A percentile compares a stretch with the other conserved stretches of the same genome.
phyloP scores from a whole-genome alignment of 148 eudicot genomes.

The Rhododendron vialii region DNA sequence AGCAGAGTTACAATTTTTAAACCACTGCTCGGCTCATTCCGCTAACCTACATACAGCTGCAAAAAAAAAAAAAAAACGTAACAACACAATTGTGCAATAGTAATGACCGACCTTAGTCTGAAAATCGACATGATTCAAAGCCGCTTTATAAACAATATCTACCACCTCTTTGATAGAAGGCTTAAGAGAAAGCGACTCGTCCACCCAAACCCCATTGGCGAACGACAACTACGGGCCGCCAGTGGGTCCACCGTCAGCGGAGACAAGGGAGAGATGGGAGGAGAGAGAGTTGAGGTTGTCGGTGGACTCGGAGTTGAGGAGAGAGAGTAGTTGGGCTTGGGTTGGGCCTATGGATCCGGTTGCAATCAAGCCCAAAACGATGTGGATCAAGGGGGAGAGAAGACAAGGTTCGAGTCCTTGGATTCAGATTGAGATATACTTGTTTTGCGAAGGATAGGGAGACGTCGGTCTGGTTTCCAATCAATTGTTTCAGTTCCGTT shows the following conservation, averaged over 20 bases:
- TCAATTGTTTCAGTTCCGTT: neutral
- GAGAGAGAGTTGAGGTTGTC: conserved; percentile 23
- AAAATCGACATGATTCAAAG: too few species aligned
- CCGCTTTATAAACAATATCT: too few species aligned
- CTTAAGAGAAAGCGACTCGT: conserved; percentile 18
- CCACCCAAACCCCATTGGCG: conserved; percentile 78
- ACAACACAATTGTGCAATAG: too few species aligned
- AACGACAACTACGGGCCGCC: conserved; percentile 71
- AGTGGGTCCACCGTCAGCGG: too few species aligned
- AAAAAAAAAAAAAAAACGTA: too few species aligned
- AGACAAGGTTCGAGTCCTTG: conserved; percentile 42
- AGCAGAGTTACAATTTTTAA: too few species aligned
- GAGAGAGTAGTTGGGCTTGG: conserved; percentile 50
- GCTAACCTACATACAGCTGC: too few species aligned
- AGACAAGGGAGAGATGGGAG: conserved; percentile 32
- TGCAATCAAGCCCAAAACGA: conserved; percentile 40
- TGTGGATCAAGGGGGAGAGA: conserved; percentile 50
- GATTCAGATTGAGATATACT: conserved; percentile 19
- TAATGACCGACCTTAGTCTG: conserved; percentile 15
- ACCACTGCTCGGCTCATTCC: too few species aligned
- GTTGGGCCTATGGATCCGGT: conserved; percentile 66
- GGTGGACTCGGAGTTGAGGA: conserved; percentile 43
- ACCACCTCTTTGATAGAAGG: too few species aligned
- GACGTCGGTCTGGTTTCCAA: too few species aligned
- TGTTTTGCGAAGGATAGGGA: conserved; percentile 4